Percentiles rank a stretch among this genome's conserved stretches.
Evolutionary conservation across 345 rosid species (phyloP).

Genomic region (Schrenkiella parvula): DNA sequence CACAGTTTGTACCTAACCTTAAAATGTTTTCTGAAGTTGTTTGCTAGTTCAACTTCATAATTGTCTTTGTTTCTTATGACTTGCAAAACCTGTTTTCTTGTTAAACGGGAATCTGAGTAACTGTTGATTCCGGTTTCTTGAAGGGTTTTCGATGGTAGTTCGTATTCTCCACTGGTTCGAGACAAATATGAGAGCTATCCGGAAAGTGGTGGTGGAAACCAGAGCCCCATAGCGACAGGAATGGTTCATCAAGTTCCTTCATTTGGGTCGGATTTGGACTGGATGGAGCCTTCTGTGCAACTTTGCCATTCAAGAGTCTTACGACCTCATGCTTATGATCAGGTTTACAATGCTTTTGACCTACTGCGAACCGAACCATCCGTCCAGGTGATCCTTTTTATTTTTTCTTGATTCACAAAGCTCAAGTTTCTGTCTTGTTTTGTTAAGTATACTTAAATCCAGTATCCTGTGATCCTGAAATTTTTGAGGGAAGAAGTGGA

Average conservation of each 20-base stretch:
- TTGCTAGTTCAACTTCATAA: neutral
- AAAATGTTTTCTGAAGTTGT: neutral
- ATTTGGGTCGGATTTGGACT: conserved; percentile 52
- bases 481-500: neutral
- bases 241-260: conserved; percentile 42
- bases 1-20: neutral
- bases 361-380: conserved; percentile 70
- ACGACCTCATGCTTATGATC: conserved; percentile 48
- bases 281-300: conserved; percentile 68
- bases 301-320: conserved; percentile 43
- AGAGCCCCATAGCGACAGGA: conserved; percentile 28
- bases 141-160: conserved; percentile 59
- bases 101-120: neutral
- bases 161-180: conserved; percentile 40
- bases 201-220: conserved; percentile 33
- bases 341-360: conserved; percentile 70
- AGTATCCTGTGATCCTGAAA: too few species aligned
- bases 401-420: neutral
- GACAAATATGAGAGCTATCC: conserved; percentile 45
- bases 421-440: neutral
- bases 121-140: conserved; percentile 4
- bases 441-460: neutral
- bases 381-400: conserved; percentile 53
- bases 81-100: neutral
- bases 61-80: neutral